Evolutionary conservation across 2,329 filamentous ascomycete species (phyloP), one percentile per base, ranked within the genome.

Genomic region (Diaporthe longicolla): DNA sequence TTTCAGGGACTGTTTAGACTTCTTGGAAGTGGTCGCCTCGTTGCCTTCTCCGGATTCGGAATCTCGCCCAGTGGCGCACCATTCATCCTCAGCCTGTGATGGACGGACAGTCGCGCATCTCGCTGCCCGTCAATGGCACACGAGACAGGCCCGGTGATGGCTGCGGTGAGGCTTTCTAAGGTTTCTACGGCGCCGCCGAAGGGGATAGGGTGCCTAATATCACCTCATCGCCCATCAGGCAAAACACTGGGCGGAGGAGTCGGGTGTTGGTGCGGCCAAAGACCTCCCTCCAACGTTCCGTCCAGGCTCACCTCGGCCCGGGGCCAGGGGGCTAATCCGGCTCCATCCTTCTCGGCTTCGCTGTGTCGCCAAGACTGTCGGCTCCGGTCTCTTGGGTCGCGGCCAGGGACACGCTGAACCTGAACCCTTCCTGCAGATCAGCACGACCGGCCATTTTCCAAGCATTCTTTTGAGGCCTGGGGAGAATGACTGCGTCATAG

Each of bases 301-400:
- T 35, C 21, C 45, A 37, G 61, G 43, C 37, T 58, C 45, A 43
- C 68, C 26, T 70, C 68, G 68, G 68, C 40, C 68, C 68, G 68
- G 54, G 57, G 29, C 50, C 54, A 70, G 68, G 68, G 68, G 68
- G 21, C 21, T 9, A 7, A 2, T 45, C 24, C 50, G 65, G 35
- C 24, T 48, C 61, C 61, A 35, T 70, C 52, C 3, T 48, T 35
- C 54, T 70, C 68, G 68, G 68, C 68, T 37, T 58, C 24, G 29
- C 26, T 48, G 55, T 45, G 29, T 37, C 43, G 68, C 68, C 68
- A 70, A 70, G 68, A 48, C 52, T 21, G 32, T 66, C 63, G 45
- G 63, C 63, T 66, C 63, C 63, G 63, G 63, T 21, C 63, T 52
- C 63, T 40, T n/a, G 45, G 63, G 45, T 21, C 54, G 40, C 52